Evolutionary conservation across 768 basidiomycete genomes (phyloP).

Genomic region (Hericium erinaceus): DNA sequence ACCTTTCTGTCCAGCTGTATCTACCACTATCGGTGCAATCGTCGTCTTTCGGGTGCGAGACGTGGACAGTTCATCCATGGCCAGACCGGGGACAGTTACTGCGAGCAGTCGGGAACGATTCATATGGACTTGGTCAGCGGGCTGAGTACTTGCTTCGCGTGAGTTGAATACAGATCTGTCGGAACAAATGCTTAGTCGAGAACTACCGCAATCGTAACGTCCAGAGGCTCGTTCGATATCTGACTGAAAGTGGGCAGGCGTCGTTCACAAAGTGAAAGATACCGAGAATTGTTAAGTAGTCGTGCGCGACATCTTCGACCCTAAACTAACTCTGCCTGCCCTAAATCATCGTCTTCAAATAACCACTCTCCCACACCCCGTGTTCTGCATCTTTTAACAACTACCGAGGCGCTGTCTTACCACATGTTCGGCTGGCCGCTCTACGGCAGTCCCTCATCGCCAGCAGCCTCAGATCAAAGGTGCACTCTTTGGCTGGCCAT

Average conservation of each 20-base stretch:
- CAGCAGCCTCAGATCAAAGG: conserved; percentile 14
- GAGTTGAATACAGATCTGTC: not conserved
- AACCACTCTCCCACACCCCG: not conserved
- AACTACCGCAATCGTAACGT: too few species aligned
- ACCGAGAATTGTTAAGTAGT: not conserved
- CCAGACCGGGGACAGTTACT: too few species aligned
- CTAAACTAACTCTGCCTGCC: not conserved
- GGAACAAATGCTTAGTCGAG: too few species aligned
- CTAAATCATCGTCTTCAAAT: not conserved
- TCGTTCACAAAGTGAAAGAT: not conserved
- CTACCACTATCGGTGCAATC: too few species aligned
- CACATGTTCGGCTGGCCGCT: conserved; percentile 15
- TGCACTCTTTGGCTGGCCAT: conserved; percentile 17
- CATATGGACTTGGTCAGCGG: too few species aligned
- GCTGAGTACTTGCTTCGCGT: not conserved
- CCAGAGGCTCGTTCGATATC: too few species aligned
- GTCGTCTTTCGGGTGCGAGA: too few species aligned
- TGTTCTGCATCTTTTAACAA: conserved; percentile 13
- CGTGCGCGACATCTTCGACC: not conserved
- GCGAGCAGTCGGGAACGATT: too few species aligned
- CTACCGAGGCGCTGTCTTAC: conserved; percentile 15
- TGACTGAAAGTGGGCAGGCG: not conserved
- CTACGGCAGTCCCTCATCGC: conserved; percentile 11
- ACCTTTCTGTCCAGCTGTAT: too few species aligned
- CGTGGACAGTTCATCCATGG: too few species aligned